Base-by-base conservation (phyloP, 163 green algal genomes). In the Coccomyxa subellipsoidea region DNA sequence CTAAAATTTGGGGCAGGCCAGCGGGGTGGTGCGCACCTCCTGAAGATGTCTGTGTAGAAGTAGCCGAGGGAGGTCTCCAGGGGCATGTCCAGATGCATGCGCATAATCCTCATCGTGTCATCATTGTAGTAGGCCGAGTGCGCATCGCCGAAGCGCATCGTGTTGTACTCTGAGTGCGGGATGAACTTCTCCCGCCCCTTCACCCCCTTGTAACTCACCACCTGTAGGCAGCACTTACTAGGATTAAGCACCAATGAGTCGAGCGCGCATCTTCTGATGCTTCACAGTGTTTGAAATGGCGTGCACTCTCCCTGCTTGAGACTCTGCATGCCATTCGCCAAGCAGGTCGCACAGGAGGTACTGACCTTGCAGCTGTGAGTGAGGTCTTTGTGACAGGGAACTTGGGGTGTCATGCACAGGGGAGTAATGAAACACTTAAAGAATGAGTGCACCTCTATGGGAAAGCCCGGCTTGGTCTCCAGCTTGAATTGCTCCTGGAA, bases 1-100 rank as follows among this genome's bases (percentile, higher is more conserved):
- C n/a, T n/a, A n/a, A n/a, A n/a, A n/a, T n/a, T n/a, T n/a, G n/a
- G n/a, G n/a, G n/a, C n/a, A n/a, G n/a, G n/a, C n/a, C n/a, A n/a
- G n/a, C n/a, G n/a, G n/a, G n/a, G n/a, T n/a, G 66, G 29, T 73
- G 8, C 27, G 15, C n/a, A 34, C 66, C 66, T 73, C 4, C 40
- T 15, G 70, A 77, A 77, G 25, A 77, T 77, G 27, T 77, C 70
- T 10, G 31, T 27, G 70, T 77, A 77, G 4, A 77, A 47, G 70
- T 77, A 77, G 70, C 70, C 70, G 1, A 77, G 32, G 2, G 18
- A 15, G 31, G 31, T 23, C 70, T 77, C 70, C 70, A 77, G 70
- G 3, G 70, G n/a, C 32, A 53, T 25, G 70, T 77, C 70, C 70
- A 77, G 70, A 34, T 40, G 25, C 27, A 18, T 31, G 27, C 32